Evolutionary conservation across 2,329 filamentous ascomycete genomes (phyloP), one percentile per base, ranked within the genome.

Genomic region (Pseudopithomyces maydicus): DNA sequence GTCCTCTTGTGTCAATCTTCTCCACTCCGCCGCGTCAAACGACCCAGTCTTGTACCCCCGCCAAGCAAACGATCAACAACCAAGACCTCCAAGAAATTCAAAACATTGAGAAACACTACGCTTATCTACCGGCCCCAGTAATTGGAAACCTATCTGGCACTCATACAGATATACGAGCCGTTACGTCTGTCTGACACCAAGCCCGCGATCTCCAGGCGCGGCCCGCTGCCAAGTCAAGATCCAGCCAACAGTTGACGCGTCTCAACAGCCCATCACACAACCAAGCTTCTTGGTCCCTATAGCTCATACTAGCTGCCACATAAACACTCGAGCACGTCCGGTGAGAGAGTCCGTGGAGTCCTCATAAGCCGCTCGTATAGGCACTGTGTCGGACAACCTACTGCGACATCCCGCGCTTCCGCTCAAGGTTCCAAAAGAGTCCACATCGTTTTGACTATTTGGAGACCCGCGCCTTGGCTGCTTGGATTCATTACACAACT

Each of bases 341-440:
- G 54, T 58, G 58, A 55, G 65, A 62, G 45, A 52, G 55, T 59
- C 52, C 56, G 57, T 45, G 58, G 54, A 56, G 57, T 61, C 59
- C 59, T 54, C 61, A 48, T 50, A 60, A 51, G 41, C 53, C 56
- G 54, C 54, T 29, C 26, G 26, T 29, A 8, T 57, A 44, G 48
- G 52, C 59, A 59, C 46, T 55, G 55, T 58, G 56, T 61, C 54
- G 61, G 63, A 58, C 51, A 33, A 23, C 26, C 56, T 59, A 58
- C 66, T 71, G 71, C 67, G 62, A 72, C 70, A 67, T 68, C 66
- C 70, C 68, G 61, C 69, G 65, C 70, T 62, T 59, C 64, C 67
- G 50, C 63, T 29, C 48, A 42, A 56, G 57, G 54, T 54, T 57
- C 38, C 38, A 41, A 14, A 41, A 19, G 38, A 2, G 14, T 19